Percentiles rank a stretch among this genome's conserved stretches.
Evolutionary conservation across 257 asterid genomes (phyloP).

Genomic region (Nicotiana undulata): DNA sequence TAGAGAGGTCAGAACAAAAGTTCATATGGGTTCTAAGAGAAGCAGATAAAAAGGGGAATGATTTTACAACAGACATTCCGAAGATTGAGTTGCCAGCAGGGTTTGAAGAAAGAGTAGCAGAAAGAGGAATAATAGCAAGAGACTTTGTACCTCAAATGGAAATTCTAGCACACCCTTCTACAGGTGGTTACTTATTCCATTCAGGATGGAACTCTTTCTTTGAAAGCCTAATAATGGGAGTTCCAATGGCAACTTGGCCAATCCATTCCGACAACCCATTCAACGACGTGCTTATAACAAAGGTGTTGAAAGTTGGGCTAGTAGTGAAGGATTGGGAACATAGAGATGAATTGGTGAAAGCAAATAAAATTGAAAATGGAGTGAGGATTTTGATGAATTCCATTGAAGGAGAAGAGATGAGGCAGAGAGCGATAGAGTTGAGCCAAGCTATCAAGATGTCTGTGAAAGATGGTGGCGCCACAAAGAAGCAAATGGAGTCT

Average conservation of each 20-base stretch:
- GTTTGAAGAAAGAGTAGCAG: background rate
- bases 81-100: background rate
- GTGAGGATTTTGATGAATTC: background rate
- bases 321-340: background rate
- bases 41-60: background rate
- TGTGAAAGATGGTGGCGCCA: background rate
- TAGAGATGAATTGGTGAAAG: background rate
- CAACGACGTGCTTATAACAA: conserved; percentile 5
- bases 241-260: conserved; percentile 6
- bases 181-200: background rate
- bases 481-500: background rate
- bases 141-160: conserved; percentile 1
- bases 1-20: background rate
- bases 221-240: background rate
- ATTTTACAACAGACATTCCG: background rate
- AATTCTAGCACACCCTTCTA: conserved; percentile 4
- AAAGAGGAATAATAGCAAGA: background rate
- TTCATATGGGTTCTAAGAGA: conserved; percentile 4
- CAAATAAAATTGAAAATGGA: background rate
- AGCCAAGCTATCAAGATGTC: background rate
- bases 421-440: background rate
- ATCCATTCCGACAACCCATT: background rate
- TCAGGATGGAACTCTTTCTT: conserved; percentile 5
- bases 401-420: background rate
- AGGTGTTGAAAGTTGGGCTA: background rate